These are phyloP conservation scores for Trichomonas tenax DNA, from an alignment of 208 protist species.

Conservation along the genomic window DNA sequence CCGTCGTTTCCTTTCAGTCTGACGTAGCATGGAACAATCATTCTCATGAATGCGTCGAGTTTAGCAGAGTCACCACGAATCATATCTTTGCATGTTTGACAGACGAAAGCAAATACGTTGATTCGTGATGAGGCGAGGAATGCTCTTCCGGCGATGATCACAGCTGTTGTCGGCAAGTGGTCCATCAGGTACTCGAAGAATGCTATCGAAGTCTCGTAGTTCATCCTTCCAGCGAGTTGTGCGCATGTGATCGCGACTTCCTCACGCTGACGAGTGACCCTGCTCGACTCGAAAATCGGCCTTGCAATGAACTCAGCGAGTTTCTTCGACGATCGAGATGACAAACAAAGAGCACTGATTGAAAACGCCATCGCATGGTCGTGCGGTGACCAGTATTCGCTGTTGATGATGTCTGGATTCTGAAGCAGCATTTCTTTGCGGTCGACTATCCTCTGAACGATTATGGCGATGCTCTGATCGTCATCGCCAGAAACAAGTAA, in stretches of 20 bases:
- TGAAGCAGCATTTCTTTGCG: background rate
- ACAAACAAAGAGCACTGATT: background rate
- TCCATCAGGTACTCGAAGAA: background rate
- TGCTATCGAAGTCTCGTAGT: background rate
- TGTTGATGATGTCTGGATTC: background rate
- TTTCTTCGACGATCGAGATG: background rate
- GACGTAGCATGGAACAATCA: background rate
- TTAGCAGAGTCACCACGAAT: background rate
- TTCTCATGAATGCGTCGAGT: background rate
- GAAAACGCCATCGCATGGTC: background rate
- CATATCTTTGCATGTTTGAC: background rate
- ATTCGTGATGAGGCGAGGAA: background rate
- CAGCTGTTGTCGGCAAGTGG: too few species aligned
- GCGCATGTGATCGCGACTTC: background rate
- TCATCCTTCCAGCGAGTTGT: background rate
- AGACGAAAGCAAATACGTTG: background rate
- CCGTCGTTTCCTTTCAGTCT: background rate
- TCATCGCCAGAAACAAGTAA: background rate
- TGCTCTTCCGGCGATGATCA: background rate
- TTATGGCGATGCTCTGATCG: background rate
- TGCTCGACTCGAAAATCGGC: background rate
- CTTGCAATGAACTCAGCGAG: background rate
- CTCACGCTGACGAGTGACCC: background rate
- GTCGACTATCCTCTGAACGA: background rate
- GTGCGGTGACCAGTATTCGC: background rate